Conservation (phyloP, 768 basidiomycete genomes). For the Russula vinacea region DNA sequence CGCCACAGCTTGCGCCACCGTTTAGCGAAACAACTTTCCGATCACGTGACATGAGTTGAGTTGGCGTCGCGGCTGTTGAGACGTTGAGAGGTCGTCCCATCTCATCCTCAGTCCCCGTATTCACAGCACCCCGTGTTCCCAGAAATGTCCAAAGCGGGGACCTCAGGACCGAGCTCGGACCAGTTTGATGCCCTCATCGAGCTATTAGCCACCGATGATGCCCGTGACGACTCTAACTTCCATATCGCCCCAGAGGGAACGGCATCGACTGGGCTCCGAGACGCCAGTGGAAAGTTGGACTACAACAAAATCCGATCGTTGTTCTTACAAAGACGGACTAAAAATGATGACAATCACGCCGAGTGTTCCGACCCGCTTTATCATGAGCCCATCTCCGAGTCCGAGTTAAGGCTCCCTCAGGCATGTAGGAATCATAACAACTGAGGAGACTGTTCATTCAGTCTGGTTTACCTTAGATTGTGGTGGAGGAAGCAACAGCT, state of each 20-base stretch:
- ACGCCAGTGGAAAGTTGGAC: conserved; percentile 26
- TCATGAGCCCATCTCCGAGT: neutral
- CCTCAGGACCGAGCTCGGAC: conserved; percentile 1
- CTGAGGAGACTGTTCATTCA: neutral
- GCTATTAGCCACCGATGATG: conserved; percentile 28
- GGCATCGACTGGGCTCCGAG: conserved; percentile 22
- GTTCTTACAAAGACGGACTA: conserved; percentile 19
- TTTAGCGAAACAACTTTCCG: neutral
- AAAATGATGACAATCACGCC: neutral
- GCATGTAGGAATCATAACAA: neutral
- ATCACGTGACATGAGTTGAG: neutral
- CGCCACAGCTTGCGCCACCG: no score
- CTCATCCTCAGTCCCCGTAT: neutral
- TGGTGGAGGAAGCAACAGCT: conserved; percentile 24
- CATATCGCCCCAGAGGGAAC: conserved; percentile 18
- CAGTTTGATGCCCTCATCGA: conserved; percentile 31
- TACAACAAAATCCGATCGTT: conserved; percentile 28
- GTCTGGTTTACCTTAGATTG: conserved; percentile 11
- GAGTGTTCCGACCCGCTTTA: neutral
- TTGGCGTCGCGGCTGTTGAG: no score
- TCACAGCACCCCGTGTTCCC: neutral
- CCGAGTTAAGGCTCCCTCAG: conserved; percentile 3
- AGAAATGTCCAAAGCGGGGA: conserved; percentile 7
- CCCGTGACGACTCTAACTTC: conserved; percentile 19
- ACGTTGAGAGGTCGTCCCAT: neutral